Percentiles rank a stretch among this genome's conserved stretches.
Conservation (phyloP, 371 early-diverging fungal species). For the Mortierella polycephala region DNA sequence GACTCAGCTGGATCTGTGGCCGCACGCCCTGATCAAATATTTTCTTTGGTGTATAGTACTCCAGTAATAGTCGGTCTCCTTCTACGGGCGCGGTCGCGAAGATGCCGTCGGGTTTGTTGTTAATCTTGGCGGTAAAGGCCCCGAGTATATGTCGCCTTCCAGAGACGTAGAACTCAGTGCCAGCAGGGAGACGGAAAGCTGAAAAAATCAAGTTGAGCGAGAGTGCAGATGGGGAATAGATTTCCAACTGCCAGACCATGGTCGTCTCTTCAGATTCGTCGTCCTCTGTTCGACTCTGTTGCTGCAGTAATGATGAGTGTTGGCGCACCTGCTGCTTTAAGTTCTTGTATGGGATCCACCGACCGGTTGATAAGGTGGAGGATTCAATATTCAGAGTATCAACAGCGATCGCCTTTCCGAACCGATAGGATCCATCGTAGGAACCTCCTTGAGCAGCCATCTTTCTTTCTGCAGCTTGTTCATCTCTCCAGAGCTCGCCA, state of each 20-base stretch:
- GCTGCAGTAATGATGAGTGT: background rate
- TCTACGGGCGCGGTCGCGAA: conserved; percentile 58
- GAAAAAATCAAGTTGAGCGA: conserved; percentile 62
- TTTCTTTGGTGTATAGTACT: conserved; percentile 31
- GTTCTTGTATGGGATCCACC: conserved; percentile 27
- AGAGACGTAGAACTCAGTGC: conserved; percentile 56
- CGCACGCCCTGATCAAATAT: conserved; percentile 9
- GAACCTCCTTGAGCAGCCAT: conserved; percentile 1
- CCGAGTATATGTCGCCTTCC: conserved; percentile 41
- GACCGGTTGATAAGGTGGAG: conserved; percentile 33
- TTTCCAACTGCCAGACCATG: conserved; percentile 55
- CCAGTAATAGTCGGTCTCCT: conserved; percentile 55
- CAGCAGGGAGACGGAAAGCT: conserved; percentile 54
- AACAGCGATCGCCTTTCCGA: conserved; percentile 43
- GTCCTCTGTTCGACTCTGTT: background rate
- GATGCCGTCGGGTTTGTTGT: conserved; percentile 54
- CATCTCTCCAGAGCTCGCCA: conserved; percentile 29
- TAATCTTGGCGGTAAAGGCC: conserved; percentile 55
- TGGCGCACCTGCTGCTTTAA: conserved; percentile 6
- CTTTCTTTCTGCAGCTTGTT: conserved; percentile 4
- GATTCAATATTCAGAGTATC: conserved; percentile 4
- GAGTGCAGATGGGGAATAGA: conserved; percentile 55
- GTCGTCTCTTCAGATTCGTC: conserved; percentile 22
- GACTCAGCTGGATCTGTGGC: conserved; percentile 51
- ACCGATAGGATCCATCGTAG: conserved; percentile 45